phyloP scores from a whole-genome alignment of 78 protist genomes.

The Protostelium mycophagum region DNA sequence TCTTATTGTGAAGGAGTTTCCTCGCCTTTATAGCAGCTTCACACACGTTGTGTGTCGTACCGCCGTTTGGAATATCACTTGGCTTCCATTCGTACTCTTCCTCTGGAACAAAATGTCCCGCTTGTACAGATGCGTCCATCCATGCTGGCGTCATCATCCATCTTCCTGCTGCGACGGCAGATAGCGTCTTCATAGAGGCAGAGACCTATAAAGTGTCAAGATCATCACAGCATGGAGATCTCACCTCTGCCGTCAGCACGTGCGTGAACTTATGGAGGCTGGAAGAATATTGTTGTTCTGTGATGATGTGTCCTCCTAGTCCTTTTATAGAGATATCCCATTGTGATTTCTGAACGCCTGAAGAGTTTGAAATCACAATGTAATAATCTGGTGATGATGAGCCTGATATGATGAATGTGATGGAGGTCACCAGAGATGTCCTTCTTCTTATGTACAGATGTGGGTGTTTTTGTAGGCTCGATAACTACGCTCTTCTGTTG shows the following conservation, averaged over 20 bases:
- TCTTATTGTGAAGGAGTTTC: background rate
- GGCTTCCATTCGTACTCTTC: background rate
- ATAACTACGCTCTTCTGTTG: no score
- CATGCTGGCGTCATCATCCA: background rate
- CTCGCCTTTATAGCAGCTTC: background rate
- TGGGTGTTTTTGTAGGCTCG: no score
- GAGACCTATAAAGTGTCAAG: background rate
- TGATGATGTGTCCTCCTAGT: background rate
- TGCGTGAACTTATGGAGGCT: background rate
- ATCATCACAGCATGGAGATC: no score
- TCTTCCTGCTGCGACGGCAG: background rate
- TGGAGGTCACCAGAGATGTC: no score
- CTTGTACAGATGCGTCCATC: background rate
- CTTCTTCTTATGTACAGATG: no score
- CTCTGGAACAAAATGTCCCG: background rate
- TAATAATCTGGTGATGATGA: no score
- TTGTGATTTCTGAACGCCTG: no score
- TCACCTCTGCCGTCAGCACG: no score
- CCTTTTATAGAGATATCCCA: no score
- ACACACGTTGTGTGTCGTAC: background rate
- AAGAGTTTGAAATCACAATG: no score
- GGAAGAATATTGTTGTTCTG: background rate
- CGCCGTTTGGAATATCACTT: background rate
- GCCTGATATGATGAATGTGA: no score
- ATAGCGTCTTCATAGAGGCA: background rate